These are phyloP conservation scores for Sporothrix luriei DNA, from an alignment of 2,329 filamentous ascomycete species.

Conservation along the genomic window DNA sequence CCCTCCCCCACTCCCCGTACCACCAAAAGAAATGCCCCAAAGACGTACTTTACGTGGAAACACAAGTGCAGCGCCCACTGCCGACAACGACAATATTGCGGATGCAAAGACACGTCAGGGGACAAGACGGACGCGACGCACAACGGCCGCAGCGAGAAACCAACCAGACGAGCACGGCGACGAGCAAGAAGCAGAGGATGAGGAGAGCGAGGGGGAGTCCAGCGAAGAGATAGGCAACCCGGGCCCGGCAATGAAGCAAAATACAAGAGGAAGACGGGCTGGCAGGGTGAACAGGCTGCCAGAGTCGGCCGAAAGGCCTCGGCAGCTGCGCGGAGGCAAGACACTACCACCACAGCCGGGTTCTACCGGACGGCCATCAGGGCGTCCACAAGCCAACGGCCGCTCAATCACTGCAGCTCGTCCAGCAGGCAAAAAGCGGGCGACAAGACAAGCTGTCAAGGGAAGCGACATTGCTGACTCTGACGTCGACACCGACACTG, in stretches of 20 bases:
- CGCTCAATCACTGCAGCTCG: not conserved
- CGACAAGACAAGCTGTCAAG: constrained; percentile 16
- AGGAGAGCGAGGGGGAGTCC: not conserved
- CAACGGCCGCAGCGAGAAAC: not conserved
- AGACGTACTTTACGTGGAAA: constrained; percentile 37
- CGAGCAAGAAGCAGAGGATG: not conserved
- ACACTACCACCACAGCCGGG: not conserved
- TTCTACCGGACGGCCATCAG: not conserved
- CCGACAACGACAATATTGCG: not conserved
- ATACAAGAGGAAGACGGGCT: not conserved
- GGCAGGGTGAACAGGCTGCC: not conserved
- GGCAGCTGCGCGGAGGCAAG: constrained; percentile 22
- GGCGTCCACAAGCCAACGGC: not conserved
- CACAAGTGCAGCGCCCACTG: not conserved
- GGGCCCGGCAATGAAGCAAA: not conserved
- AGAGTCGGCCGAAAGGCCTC: constrained; percentile 9
- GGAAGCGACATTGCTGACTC: constrained; percentile 29
- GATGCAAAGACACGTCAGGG: not conserved
- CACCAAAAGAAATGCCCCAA: constrained; percentile 40
- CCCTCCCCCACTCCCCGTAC: constrained; percentile 43
- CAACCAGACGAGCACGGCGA: not conserved
- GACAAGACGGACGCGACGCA: not conserved
- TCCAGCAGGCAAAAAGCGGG: not conserved
- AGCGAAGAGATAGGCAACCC: not conserved
- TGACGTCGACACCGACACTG: constrained; percentile 1